These are phyloP conservation scores for Alloteropsis semialata DNA, from an alignment of 176 grass and related monocot genomes.

Conservation along the genomic window DNA sequence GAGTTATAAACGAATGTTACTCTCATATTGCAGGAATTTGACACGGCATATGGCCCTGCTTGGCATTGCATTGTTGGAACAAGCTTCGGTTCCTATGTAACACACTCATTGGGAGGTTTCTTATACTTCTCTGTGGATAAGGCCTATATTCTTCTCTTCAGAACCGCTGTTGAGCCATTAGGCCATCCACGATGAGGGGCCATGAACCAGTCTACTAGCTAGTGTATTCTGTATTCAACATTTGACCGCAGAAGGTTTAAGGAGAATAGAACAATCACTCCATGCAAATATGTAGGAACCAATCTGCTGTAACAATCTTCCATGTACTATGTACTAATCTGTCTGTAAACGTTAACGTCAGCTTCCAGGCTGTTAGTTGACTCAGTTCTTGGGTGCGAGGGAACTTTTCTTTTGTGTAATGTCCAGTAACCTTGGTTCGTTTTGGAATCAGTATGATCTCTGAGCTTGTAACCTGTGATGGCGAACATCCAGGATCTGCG, in stretches of 20 bases:
- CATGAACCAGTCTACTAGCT: not conserved
- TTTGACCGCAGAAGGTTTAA: slow-evolving; percentile 40
- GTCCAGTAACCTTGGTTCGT: not conserved
- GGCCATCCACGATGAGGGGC: slow-evolving; percentile 32
- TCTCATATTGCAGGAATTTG: slow-evolving; percentile 59
- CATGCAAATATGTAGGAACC: slow-evolving; percentile 46
- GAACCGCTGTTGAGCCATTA: slow-evolving; percentile 60
- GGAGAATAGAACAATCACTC: slow-evolving; percentile 20
- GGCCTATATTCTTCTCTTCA: slow-evolving; percentile 68
- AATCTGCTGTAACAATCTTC: slow-evolving; percentile 38
- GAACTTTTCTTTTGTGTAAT: not conserved
- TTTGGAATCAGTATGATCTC: slow-evolving; percentile 1
- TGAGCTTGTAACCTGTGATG: not conserved
- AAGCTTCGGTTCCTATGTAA: slow-evolving; percentile 75
- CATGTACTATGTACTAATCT: slow-evolving; percentile 15
- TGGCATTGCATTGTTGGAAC: slow-evolving; percentile 83
- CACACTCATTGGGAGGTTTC: slow-evolving; percentile 66
- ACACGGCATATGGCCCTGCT: slow-evolving; percentile 59
- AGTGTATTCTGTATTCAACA: not conserved
- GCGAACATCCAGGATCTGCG: not conserved
- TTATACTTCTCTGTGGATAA: slow-evolving; percentile 69
- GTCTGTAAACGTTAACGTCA: slow-evolving; percentile 9
- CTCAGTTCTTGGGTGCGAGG: not conserved
- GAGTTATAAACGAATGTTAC: not conserved
- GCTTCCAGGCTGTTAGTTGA: not conserved